phyloP scores from a whole-genome alignment of 768 basidiomycete species.

The Suillus spraguei region DNA sequence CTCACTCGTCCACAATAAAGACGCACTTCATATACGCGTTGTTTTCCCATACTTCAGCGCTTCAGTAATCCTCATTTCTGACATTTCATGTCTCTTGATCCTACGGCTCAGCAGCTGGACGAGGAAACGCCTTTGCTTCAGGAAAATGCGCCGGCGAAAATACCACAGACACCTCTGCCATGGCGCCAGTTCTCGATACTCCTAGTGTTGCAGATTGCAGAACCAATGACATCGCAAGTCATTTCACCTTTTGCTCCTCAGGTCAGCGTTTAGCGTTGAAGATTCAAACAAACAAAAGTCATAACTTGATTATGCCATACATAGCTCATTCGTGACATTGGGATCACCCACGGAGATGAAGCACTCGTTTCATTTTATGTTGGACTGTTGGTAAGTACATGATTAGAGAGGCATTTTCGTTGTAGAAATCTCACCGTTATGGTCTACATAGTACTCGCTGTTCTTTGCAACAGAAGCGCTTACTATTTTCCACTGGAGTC shows the following conservation, averaged over 20 bases:
- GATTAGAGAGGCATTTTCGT: not conserved
- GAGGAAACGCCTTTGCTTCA: slow-evolving; percentile 64
- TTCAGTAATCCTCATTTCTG: slow-evolving; percentile 8
- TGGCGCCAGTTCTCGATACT: slow-evolving; percentile 70
- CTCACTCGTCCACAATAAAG: too few relatives aligned
- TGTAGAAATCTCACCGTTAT: not conserved
- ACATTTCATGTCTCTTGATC: slow-evolving; percentile 2
- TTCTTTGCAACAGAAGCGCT: slow-evolving; percentile 53
- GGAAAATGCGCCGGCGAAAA: slow-evolving; percentile 25
- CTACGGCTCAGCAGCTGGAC: slow-evolving; percentile 33
- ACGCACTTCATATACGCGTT: not conserved
- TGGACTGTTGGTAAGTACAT: slow-evolving; percentile 44
- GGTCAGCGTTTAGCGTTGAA: slow-evolving; percentile 37
- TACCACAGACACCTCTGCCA: slow-evolving; percentile 57
- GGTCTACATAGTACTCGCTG: slow-evolving; percentile 41
- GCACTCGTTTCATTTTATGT: slow-evolving; percentile 49
- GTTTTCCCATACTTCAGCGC: not conserved
- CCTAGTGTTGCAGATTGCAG: slow-evolving; percentile 70
- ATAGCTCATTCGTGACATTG: slow-evolving; percentile 34
- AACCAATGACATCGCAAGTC: slow-evolving; percentile 73
- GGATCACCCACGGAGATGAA: slow-evolving; percentile 46
- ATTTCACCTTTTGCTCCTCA: slow-evolving; percentile 73
- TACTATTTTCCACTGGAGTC: slow-evolving; percentile 52
- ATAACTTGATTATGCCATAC: slow-evolving; percentile 3
- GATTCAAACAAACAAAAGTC: not conserved